These are phyloP conservation scores for Aspergillus fijiensis DNA, from an alignment of 2,329 filamentous ascomycete species.

Conservation along the genomic window DNA sequence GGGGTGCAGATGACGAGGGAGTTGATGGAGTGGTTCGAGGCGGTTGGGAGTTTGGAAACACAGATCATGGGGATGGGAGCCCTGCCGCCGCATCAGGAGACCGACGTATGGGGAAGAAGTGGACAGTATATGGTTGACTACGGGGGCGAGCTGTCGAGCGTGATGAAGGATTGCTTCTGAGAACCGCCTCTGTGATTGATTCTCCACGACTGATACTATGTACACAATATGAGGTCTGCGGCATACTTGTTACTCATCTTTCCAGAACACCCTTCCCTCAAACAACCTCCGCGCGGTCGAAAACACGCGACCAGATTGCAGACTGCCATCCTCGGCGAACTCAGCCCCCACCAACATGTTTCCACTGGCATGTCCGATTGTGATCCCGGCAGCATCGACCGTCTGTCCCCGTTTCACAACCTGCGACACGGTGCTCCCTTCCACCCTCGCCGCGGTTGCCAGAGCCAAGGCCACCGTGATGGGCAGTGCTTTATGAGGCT, in stretches of 20 bases:
- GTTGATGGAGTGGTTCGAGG: constrained; percentile 62
- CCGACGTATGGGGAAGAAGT: constrained; percentile 23
- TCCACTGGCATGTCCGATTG: constrained; percentile 50
- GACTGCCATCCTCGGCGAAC: constrained; percentile 36
- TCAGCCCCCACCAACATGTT: constrained; percentile 45
- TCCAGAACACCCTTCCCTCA: constrained; percentile 49
- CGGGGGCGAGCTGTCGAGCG: constrained; percentile 58
- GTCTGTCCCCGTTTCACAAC: constrained; percentile 22
- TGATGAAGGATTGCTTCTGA: constrained; percentile 52
- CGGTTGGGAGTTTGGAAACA: constrained; percentile 55
- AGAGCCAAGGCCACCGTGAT: constrained; percentile 56
- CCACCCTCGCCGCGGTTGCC: constrained; percentile 49
- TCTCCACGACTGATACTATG: neutral
- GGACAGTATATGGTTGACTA: constrained; percentile 46
- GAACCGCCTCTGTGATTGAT: too few species aligned
- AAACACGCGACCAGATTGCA: constrained; percentile 46
- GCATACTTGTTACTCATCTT: constrained; percentile 1
- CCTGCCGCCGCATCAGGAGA: constrained; percentile 17
- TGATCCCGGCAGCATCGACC: constrained; percentile 36
- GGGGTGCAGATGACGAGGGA: constrained; percentile 59
- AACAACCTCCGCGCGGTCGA: constrained; percentile 51
- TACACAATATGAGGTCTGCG: too few species aligned
- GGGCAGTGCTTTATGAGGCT: constrained; percentile 58
- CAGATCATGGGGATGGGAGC: constrained; percentile 38
- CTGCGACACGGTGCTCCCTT: constrained; percentile 41